Evolutionary conservation across 2,329 filamentous ascomycete genomes (phyloP), one percentile per base, ranked within the genome.

Genomic region (Penicillium sp.): DNA sequence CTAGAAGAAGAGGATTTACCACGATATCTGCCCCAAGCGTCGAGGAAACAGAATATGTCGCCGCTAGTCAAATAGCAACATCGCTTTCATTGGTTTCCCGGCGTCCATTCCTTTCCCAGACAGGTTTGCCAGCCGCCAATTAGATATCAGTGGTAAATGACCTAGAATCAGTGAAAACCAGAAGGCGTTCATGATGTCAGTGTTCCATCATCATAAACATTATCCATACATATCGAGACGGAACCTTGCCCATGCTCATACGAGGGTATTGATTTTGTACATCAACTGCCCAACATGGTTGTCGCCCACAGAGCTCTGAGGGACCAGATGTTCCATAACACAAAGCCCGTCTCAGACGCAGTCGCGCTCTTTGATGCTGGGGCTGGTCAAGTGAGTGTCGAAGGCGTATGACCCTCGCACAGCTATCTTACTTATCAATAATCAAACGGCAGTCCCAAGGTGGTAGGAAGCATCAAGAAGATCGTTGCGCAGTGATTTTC

Each of bases 341-440:
- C 55, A 46, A 65, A 67, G 65, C 60, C 62, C 42, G 53, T 55
- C 8, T 55, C 60, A 32, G 66, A 71, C 40, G 50, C 64, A 9
- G 46, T 70, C 25, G 56, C 65, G 37, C 56, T 71, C 21, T 68
- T 69, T 50, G 69, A 71, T 50, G 66, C 63, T 23, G 68, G 69
- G 48, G 62, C 60, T 48, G 68, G 68, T 42, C 66, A 68, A 53
- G 68, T 69, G n/a, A 42, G 54, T 38, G 25, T 31, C 38, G 18
- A 37, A 50, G 50, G 16, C 6, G 31, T 8, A 32, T 27, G 18
- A 7, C 15, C 37, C 23, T 54, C 15, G 8, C 18, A 44, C 38
- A 41, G 13, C 8, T 25, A 34, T 37, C 29, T 23, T 37, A 44
- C 40, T 59, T 39, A 57, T 46, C 7, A 52, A 40, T 9, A 18